Base-by-base conservation (phyloP, 352 stramenopile species). In the Phytophthora niederhauseri region DNA sequence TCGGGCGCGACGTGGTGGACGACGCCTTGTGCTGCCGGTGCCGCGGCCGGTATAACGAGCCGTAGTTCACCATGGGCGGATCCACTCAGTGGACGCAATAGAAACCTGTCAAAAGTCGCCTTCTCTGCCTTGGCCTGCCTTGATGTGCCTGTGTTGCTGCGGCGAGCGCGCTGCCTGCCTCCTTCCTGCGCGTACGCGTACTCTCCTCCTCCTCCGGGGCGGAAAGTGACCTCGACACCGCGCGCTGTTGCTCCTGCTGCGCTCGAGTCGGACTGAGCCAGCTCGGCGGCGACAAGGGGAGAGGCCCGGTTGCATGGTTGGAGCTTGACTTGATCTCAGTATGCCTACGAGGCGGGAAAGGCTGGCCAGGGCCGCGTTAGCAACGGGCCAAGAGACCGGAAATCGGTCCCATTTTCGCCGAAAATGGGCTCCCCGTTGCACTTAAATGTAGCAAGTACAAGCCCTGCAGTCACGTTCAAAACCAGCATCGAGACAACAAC, bases 221-320 rank as follows among this genome's bases (percentile, higher is more conserved):
- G 61, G 34, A 69, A 69, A 69, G 53, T 64, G 41, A 17, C 9
- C 34, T 41, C 34, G 34, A 41, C 34, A 26, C 12, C 51, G n/a
- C 51, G 30, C 22, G 36, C 14, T 9, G 58, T 17, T 54, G 48
- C 48, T n/a, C 7, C 3, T 22, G 65, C 48, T 19, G 64, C 45
- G 56, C 68, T 76, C 70, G 64, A 76, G 65, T 76, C 70, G 70
- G 60, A 61, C 73, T 73, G 70, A 45, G 65, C 70, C 69, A 73
- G 69, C 57, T 48, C 50, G 54, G 15, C 46, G 45, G 53, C 34
- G 19, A 15, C 45, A 20, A n/a, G 41, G n/a, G 41, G 15, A 24
- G 41, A 7, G 41, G n/a, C 12, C 41, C 41, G n/a, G 34, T 41
- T 41, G 34, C 34, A 41, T 41, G 31, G 31, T 38, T 38, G 31